These are phyloP conservation scores for Gaultheria prostrata DNA, from an alignment of 148 eudicot genomes.

Conservation along the genomic window DNA sequence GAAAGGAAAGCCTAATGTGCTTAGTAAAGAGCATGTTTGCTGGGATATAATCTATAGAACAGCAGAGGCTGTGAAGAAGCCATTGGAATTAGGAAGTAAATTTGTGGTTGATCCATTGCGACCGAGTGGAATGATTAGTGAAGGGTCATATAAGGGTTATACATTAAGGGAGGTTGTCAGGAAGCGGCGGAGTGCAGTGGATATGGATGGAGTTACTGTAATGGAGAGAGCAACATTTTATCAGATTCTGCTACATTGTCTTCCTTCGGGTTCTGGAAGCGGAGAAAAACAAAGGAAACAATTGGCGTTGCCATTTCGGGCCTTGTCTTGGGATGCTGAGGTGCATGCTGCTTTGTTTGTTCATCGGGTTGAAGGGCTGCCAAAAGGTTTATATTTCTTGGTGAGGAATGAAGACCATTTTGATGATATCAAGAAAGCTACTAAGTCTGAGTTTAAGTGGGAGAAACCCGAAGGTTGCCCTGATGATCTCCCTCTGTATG, in stretches of 20 bases:
- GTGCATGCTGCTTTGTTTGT: conserved; percentile 90
- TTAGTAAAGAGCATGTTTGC: conserved; percentile 84
- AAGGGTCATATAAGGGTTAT: conserved; percentile 53
- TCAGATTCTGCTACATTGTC: conserved; percentile 85
- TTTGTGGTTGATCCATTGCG: conserved; percentile 45
- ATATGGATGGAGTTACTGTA: conserved; percentile 74
- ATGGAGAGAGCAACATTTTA: conserved; percentile 66
- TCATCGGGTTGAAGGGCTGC: conserved; percentile 77
- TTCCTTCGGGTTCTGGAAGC: conserved; percentile 62
- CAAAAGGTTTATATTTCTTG: conserved; percentile 80
- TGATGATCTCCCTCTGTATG: conserved; percentile 72
- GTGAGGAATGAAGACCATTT: conserved; percentile 86
- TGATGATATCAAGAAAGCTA: conserved; percentile 58
- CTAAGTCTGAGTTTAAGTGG: conserved; percentile 73
- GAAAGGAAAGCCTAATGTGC: conserved; percentile 75
- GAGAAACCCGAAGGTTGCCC: conserved; percentile 89
- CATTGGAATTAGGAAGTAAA: conserved; percentile 33
- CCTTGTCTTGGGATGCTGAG: conserved; percentile 81
- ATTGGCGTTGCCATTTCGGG: conserved; percentile 82
- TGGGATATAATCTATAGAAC: conserved; percentile 92
- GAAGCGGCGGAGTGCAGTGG: conserved; percentile 90
- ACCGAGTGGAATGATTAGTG: conserved; percentile 54
- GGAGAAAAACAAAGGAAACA: conserved; percentile 65
- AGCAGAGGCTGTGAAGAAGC: conserved; percentile 76
- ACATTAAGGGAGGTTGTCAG: conserved; percentile 68